Conservation (phyloP, 2,329 filamentous ascomycete species). For the Sarocladiaceae sp. region DNA sequence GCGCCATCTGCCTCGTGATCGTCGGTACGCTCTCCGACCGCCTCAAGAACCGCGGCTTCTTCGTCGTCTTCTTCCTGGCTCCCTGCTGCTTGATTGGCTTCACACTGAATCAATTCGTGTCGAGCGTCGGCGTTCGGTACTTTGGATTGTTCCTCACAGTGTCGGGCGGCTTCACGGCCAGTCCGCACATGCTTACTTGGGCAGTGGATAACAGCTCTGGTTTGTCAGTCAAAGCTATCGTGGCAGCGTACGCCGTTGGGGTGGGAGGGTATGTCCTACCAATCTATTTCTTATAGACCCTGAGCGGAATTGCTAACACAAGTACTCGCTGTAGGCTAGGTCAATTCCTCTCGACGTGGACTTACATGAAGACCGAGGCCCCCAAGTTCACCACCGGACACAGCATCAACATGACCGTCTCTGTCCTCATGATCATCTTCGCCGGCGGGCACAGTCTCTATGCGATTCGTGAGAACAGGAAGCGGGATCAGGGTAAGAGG, state of each 20-base stretch:
- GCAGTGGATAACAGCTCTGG: background rate
- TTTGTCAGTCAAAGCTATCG: background rate
- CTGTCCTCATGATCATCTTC: background rate
- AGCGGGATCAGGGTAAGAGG: background rate
- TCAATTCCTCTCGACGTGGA: background rate
- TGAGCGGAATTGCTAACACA: background rate
- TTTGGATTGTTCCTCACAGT: background rate
- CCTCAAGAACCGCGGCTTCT: background rate
- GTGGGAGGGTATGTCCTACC: background rate
- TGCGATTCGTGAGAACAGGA: background rate
- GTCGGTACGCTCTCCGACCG: slow-evolving; percentile 10
- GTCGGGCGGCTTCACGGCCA: background rate
- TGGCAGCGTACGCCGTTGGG: background rate
- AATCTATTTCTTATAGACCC: background rate
- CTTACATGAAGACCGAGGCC: background rate
- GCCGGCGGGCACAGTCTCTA: background rate
- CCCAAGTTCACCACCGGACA: background rate
- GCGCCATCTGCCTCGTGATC: slow-evolving; percentile 10
- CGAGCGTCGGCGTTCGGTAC: background rate
- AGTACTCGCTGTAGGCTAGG: background rate
- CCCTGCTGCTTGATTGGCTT: background rate
- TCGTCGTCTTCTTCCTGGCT: background rate
- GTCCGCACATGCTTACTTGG: background rate
- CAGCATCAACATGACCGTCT: background rate
- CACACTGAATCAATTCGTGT: background rate